These are phyloP conservation scores for Dipteronia dyeriana DNA, from an alignment of 345 rosid genomes.

Conservation along the genomic window DNA sequence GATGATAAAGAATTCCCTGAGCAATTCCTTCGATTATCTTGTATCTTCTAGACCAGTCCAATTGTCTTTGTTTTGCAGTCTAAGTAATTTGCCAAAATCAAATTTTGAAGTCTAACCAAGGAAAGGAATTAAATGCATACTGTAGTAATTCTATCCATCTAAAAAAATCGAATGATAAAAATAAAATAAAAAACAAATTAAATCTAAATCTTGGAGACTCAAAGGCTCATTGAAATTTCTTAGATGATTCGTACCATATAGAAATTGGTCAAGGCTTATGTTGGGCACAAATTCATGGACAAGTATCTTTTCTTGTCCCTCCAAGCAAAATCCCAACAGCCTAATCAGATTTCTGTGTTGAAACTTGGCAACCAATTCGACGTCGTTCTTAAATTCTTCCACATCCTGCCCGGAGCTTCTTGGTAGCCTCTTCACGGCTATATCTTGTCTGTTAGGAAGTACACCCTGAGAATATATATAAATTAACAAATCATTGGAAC, in stretches of 20 bases:
- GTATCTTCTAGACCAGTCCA: conserved; percentile 53
- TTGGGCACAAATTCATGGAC: conserved; percentile 52
- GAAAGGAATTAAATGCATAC: not conserved
- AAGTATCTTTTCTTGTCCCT: conserved; percentile 49
- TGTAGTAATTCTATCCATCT: too few relatives aligned
- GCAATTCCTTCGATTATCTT: conserved; percentile 48
- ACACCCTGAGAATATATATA: conserved; percentile 40
- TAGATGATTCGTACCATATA: conserved; percentile 31
- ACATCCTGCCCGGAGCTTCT: conserved; percentile 41
- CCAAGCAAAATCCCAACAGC: conserved; percentile 45
- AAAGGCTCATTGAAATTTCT: too few relatives aligned
- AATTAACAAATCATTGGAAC: too few relatives aligned
- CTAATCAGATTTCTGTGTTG: conserved; percentile 57
- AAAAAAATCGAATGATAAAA: too few relatives aligned
- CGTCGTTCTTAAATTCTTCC: conserved; percentile 51
- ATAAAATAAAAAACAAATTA: too few relatives aligned
- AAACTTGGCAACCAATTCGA: conserved; percentile 38
- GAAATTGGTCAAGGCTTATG: conserved; percentile 43
- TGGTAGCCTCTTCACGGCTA: conserved; percentile 56
- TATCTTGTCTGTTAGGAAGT: conserved; percentile 32
- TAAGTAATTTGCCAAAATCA: conserved; percentile 16
- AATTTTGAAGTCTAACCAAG: not conserved
- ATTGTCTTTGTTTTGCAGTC: conserved; percentile 32
- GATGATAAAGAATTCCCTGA: too few relatives aligned
- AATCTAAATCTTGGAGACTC: too few relatives aligned